Evolutionary conservation across 768 basidiomycete genomes (phyloP).

Genomic region (Tulasnella sp.): DNA sequence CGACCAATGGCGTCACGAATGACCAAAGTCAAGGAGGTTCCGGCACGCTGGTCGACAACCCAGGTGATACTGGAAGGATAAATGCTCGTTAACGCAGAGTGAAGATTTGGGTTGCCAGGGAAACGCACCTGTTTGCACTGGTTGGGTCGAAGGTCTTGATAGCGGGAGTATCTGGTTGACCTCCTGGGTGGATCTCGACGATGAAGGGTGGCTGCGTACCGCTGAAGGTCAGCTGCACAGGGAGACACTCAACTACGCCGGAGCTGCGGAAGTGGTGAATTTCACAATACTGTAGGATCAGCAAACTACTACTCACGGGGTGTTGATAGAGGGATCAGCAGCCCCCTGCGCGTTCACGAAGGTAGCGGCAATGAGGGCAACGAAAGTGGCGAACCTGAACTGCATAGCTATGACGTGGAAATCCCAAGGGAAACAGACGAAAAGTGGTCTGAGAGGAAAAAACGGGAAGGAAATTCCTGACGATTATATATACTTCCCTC

Average conservation of each 20-base stretch:
- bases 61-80: constrained; percentile 17
- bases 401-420: too few species aligned
- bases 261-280: background rate
- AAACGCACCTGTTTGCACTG: constrained; percentile 5
- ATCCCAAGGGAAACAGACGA: too few species aligned
- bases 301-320: constrained; percentile 1
- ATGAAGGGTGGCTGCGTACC: constrained; percentile 11
- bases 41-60: constrained; percentile 19
- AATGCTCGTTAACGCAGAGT: background rate
- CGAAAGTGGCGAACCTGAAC: constrained; percentile 3
- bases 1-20: constrained; percentile 25
- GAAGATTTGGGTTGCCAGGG: background rate
- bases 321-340: constrained; percentile 9
- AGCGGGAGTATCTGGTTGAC: constrained; percentile 19
- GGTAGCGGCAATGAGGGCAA: constrained; percentile 4
- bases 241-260: background rate
- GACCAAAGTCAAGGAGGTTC: constrained; percentile 23
- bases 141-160: constrained; percentile 18
- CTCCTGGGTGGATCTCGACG: constrained; percentile 22
- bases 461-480: too few species aligned
- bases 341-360: background rate
- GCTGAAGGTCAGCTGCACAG: constrained; percentile 8
- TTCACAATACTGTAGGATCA: background rate
- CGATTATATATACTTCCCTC: too few species aligned
- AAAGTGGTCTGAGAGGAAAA: too few species aligned